Evolutionary conservation across 2,329 filamentous ascomycete genomes (phyloP), one percentile per base, ranked within the genome.

Genomic region (Myriosclerotinia duriaeana): DNA sequence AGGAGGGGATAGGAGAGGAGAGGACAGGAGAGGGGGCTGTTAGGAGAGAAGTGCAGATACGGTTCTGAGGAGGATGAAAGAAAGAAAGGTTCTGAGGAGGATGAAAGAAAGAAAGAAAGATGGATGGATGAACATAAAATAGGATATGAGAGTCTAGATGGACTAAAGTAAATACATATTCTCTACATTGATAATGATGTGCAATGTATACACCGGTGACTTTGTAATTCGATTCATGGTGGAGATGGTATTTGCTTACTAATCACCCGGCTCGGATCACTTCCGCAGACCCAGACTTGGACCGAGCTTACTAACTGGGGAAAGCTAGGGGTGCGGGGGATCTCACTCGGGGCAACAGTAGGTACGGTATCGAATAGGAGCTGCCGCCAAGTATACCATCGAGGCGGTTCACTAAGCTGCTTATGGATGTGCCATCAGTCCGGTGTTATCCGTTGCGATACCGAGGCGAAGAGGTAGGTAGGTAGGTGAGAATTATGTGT

Each of bases 151-250:
- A 61, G 30, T 38, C 44, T 46, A 9, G 34, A 50, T 50, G 20
- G 58, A 20, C 20, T 38, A 38, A 26, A 26, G 56, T 61, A 50
- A 20, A 48, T 36, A 61, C 15, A 40, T 1, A 61, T 50, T 61
- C n/a, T 50, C 14, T 50, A 50, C 44, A 50, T 11, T 8, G n/a
- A 50, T 36, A 50, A 22, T 50, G 14, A 38, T 50, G 20, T 26
- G 30, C 4, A 38, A 48, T 22, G 17, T 34, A 40, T 40, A 50
- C 20, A 8, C 42, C 30, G 3, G n/a, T 50, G 44, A 60, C 14
- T 60, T 36, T 0, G 9, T 50, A 5, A 17, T 42, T 56, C 38
- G n/a, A 9, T n/a, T 46, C 2, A 22, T 22, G 48, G n/a, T 30
- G 48, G 48, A 30, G 22, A 52, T 12, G 7, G 14, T 26, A 50